Percentiles rank a stretch among this genome's conserved stretches.
Conservation (phyloP, 768 basidiomycete genomes). For the Suillus ampliporus region DNA sequence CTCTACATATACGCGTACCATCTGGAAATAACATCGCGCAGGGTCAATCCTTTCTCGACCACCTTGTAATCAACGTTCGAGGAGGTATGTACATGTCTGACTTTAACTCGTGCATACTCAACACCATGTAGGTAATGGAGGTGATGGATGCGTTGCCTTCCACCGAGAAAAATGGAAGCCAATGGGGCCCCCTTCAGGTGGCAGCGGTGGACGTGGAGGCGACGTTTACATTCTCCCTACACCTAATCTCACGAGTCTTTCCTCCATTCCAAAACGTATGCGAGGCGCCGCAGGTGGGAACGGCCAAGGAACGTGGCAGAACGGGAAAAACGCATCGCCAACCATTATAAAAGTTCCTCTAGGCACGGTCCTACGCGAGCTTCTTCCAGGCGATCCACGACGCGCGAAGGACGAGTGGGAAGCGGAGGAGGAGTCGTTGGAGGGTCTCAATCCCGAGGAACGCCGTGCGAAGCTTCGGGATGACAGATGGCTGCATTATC, state of each 20-base stretch:
- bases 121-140: constrained; percentile 70
- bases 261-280: constrained; percentile 70
- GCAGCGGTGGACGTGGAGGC: constrained; percentile 89
- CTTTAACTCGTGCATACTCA: constrained; percentile 11
- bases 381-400: constrained; percentile 68
- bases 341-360: constrained; percentile 82
- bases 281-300: constrained; percentile 68
- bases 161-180: constrained; percentile 87
- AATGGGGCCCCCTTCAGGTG: constrained; percentile 90
- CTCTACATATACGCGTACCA: background rate
- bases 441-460: constrained; percentile 52
- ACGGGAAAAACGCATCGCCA: constrained; percentile 77
- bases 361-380: constrained; percentile 86
- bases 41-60: constrained; percentile 84
- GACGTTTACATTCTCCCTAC: constrained; percentile 86
- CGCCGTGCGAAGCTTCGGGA: constrained; percentile 65
- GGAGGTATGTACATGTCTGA: constrained; percentile 56
- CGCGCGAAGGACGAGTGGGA: constrained; percentile 75
- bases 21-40: constrained; percentile 35
- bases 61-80: constrained; percentile 77
- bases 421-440: constrained; percentile 65
- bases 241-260: constrained; percentile 76
- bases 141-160: constrained; percentile 91
- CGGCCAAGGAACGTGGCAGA: constrained; percentile 88
- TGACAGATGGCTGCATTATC: constrained; percentile 83